Evolutionary conservation across 1,284 basidiomycete genomes (phyloP).

Genomic region (Spongispora temasekensis): DNA sequence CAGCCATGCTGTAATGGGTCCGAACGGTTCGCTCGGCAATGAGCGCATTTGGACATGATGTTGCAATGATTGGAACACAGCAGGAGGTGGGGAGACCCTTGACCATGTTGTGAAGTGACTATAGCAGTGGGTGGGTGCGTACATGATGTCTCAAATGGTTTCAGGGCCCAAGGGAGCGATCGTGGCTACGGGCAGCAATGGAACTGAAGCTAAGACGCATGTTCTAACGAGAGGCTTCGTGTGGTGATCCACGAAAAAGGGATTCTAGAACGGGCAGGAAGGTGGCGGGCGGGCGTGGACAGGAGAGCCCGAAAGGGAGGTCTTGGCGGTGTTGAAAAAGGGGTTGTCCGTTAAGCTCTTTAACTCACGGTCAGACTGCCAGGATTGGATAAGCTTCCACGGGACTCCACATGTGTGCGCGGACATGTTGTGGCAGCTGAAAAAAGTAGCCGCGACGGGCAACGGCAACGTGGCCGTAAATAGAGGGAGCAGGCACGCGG

Average conservation of each 20-base stretch:
- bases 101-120: slow-evolving; percentile 10
- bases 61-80: slow-evolving; percentile 20
- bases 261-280: slow-evolving; percentile 15
- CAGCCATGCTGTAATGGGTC: slow-evolving; percentile 33
- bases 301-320: slow-evolving; percentile 9
- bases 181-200: slow-evolving; percentile 7
- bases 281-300: slow-evolving; percentile 6
- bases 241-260: slow-evolving; percentile 25
- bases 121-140: no score
- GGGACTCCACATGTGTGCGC: slow-evolving; percentile 35
- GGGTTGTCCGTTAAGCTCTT: slow-evolving; percentile 38
- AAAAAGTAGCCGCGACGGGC: slow-evolving; percentile 36
- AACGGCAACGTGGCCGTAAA: slow-evolving; percentile 48
- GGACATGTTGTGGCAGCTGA: slow-evolving; percentile 33
- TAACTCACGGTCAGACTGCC: slow-evolving; percentile 33
- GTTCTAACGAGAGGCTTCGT: slow-evolving; percentile 16
- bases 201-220: not conserved
- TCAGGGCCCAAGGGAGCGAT: slow-evolving; percentile 13
- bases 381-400: slow-evolving; percentile 39
- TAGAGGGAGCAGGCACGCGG: slow-evolving; percentile 49
- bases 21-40: slow-evolving; percentile 32
- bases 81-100: slow-evolving; percentile 7
- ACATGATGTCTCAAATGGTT: slow-evolving; percentile 17
- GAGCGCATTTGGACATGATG: slow-evolving; percentile 23
- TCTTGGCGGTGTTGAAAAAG: slow-evolving; percentile 13